phyloP scores from a whole-genome alignment of 2,329 filamentous ascomycete genomes.

The Fusarium sp. region DNA sequence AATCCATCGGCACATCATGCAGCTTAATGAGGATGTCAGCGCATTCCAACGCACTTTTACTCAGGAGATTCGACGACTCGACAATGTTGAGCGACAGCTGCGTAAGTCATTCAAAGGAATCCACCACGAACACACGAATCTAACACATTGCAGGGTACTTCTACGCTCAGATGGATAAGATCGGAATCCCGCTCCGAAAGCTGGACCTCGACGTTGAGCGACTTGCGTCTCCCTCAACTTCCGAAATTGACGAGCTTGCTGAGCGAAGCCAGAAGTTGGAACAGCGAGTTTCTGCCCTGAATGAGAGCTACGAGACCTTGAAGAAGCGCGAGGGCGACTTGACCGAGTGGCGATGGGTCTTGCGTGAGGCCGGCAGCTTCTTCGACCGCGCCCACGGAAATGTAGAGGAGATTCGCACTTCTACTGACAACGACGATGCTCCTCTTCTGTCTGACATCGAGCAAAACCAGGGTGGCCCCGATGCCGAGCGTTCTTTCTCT shows the following conservation, averaged over 20 bases:
- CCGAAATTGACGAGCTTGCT: constrained; percentile 94
- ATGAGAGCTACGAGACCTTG: constrained; percentile 97
- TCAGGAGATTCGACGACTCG: constrained; percentile 93
- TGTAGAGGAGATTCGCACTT: constrained; percentile 94
- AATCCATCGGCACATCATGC: constrained; percentile 22
- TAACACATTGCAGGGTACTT: constrained; percentile 77
- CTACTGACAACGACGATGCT: constrained; percentile 88
- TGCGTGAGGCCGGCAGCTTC: constrained; percentile 95
- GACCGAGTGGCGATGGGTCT: constrained; percentile 97
- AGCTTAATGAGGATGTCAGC: constrained; percentile 92
- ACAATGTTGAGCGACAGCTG: constrained; percentile 97
- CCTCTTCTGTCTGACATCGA: constrained; percentile 93
- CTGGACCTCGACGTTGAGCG: constrained; percentile 90
- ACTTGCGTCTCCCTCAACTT: constrained; percentile 85
- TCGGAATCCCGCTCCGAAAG: constrained; percentile 83
- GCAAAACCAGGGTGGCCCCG: constrained; percentile 73
- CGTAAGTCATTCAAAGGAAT: constrained; percentile 65
- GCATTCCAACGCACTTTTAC: constrained; percentile 98
- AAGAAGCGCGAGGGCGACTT: constrained; percentile 98
- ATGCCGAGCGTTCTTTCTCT: constrained; percentile 86
- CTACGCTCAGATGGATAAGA: constrained; percentile 93
- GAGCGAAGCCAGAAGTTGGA: constrained; percentile 93
- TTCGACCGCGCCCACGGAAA: constrained; percentile 96
- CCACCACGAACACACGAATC: constrained; percentile 14
- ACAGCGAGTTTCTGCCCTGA: constrained; percentile 87